phyloP scores from a whole-genome alignment of 768 basidiomycete species.

The Gloeophyllum trabeum region DNA sequence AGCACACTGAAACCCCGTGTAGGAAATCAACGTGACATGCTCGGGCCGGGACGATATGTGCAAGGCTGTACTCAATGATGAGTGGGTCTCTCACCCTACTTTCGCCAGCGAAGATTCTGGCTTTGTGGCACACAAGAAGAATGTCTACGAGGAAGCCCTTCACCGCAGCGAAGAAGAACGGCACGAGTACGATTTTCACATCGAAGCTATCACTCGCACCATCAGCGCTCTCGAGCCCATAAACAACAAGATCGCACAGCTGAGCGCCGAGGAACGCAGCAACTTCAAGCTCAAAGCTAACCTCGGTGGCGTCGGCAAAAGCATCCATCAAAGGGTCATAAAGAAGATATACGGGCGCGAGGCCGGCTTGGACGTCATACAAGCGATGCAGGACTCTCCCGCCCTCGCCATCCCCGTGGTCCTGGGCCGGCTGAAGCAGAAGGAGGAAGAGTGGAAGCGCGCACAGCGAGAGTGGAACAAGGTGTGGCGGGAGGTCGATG shows the following conservation, averaged over 20 bases:
- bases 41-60: constrained; percentile 97
- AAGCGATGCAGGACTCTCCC: constrained; percentile 89
- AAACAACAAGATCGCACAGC: constrained; percentile 72
- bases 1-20: constrained; percentile 1
- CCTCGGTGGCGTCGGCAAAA: constrained; percentile 72
- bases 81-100: constrained; percentile 96
- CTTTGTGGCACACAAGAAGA: constrained; percentile 86
- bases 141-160: constrained; percentile 91
- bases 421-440: constrained; percentile 79
- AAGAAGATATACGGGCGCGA: constrained; percentile 97
- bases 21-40: constrained; percentile 86
- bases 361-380: constrained; percentile 68
- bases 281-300: constrained; percentile 85
- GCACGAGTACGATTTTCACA: constrained; percentile 98
- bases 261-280: constrained; percentile 67
- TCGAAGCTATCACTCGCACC: constrained; percentile 89
- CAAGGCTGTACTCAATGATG: constrained; percentile 90
- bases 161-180: constrained; percentile 96
- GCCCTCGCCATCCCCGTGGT: constrained; percentile 85
- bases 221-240: constrained; percentile 88
- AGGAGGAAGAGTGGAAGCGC: constrained; percentile 98
- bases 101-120: constrained; percentile 93
- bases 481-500: constrained; percentile 95
- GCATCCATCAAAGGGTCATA: constrained; percentile 85
- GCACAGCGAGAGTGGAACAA: constrained; percentile 98